Percentiles rank a stretch among this genome's conserved stretches.
Evolutionary conservation across 495 filamentous ascomycete species (phyloP).

Genomic region (Talaromyces borbonicus): DNA sequence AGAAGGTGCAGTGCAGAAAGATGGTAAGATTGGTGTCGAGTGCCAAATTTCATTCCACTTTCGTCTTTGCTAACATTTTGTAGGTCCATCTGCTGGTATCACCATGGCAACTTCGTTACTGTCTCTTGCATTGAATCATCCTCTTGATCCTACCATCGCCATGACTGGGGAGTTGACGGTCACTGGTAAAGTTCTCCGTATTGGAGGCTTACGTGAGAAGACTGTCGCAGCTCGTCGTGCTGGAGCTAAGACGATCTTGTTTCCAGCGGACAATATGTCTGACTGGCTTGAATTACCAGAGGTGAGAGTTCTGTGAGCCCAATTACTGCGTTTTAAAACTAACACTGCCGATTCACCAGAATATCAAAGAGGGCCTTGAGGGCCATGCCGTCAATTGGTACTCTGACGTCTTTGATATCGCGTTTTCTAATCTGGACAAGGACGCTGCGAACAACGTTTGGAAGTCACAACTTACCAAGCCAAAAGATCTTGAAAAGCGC

Average conservation of each 20-base stretch:
- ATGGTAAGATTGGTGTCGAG: conserved; percentile 43
- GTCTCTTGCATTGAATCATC: conserved; percentile 67
- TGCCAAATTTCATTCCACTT: conserved; percentile 1
- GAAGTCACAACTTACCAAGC: conserved; percentile 59
- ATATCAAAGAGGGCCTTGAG: conserved; percentile 92
- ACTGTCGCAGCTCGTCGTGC: conserved; percentile 94
- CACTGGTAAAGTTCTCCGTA: conserved; percentile 92
- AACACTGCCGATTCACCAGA: conserved; percentile 41
- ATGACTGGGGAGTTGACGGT: conserved; percentile 99
- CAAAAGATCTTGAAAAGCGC: conserved; percentile 15
- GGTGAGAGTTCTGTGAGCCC: conserved; percentile 41
- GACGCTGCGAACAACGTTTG: conserved; percentile 61
- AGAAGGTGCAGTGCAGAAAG: conserved; percentile 93
- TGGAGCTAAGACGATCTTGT: conserved; percentile 90
- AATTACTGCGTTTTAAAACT: neutral
- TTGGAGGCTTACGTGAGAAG: conserved; percentile 95
- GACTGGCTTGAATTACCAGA: conserved; percentile 98
- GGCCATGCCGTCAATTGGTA: conserved; percentile 90
- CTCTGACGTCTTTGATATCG: conserved; percentile 80
- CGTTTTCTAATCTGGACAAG: conserved; percentile 75
- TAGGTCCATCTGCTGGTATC: conserved; percentile 81
- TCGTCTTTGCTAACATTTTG: neutral
- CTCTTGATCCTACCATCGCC: conserved; percentile 76
- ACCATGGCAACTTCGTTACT: conserved; percentile 94
- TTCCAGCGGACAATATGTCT: conserved; percentile 86